Evolutionary conservation across 768 basidiomycete genomes (phyloP).

Genomic region (Heimioporus sp.): DNA sequence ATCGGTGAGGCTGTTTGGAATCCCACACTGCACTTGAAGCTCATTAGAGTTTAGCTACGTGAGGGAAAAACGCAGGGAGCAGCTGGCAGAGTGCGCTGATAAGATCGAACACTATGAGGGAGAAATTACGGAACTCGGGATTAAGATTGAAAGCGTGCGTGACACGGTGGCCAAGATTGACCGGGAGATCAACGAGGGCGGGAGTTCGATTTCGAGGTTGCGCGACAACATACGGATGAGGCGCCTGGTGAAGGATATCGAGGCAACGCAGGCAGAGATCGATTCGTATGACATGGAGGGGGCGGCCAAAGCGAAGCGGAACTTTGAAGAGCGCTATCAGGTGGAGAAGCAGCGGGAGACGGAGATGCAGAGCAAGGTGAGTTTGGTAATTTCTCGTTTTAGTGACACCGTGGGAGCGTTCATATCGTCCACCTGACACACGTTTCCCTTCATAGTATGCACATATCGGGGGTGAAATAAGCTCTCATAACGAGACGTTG

Average conservation of each 20-base stretch:
- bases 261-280: slow-evolving; percentile 65
- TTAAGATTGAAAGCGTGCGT: slow-evolving; percentile 41
- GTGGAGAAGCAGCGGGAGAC: slow-evolving; percentile 71
- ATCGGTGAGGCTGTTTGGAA: slow-evolving; percentile 50
- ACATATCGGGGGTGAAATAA: slow-evolving; percentile 81
- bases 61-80: slow-evolving; percentile 60
- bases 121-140: slow-evolving; percentile 41
- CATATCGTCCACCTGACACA: slow-evolving; percentile 1
- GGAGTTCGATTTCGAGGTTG: slow-evolving; percentile 64
- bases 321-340: slow-evolving; percentile 80
- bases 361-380: slow-evolving; percentile 65
- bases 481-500: slow-evolving; percentile 65
- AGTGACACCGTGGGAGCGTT: background rate
- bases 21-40: background rate
- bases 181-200: slow-evolving; percentile 77
- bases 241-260: slow-evolving; percentile 63
- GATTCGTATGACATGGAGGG: slow-evolving; percentile 79
- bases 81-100: slow-evolving; percentile 56
- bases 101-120: slow-evolving; percentile 49
- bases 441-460: slow-evolving; percentile 51
- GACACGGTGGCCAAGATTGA: slow-evolving; percentile 57
- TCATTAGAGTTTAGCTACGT: slow-evolving; percentile 56
- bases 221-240: slow-evolving; percentile 84
- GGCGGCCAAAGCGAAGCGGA: slow-evolving; percentile 78
- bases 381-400: slow-evolving; percentile 12